Evolutionary conservation across 768 basidiomycete species (phyloP), one percentile per base, ranked within the genome.

Genomic region (Coprinellus aureogranulatus): DNA sequence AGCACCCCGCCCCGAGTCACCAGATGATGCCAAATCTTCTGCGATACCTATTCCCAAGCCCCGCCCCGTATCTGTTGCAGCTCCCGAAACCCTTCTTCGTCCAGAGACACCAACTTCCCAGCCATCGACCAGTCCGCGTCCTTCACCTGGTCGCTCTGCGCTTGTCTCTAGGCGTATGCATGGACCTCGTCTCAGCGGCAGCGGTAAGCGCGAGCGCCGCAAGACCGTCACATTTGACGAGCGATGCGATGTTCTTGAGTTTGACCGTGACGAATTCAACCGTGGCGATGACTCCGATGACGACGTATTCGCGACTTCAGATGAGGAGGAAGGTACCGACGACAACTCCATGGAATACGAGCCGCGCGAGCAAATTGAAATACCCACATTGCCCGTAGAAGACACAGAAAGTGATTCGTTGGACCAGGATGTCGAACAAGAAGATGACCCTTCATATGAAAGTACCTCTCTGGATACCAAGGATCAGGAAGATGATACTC

Each of bases 181-280:
- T 62, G 91, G 92, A 2, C 91, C 91, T 4, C 86, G 91, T 28
- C 72, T 81, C 3, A 83, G 78, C 54, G 79, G 76, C 25, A 77
- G 76, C 50, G 72, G 74, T 1, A 78, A 65, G 64, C 78, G 83
- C 22, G 81, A 83, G 63, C 78, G 83, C 27, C 71, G 88, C 59
- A 93, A 92, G 69, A 92, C 84, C 0, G 92, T 94, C 26, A 89
- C 84, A 1, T 94, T 89, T 57, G 81, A 87, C 67, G 87, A 90
- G 60, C 80, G 84, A 11, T 90, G 88, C 62, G 91, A 94, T 59
- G 90, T 94, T 11, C 70, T 92, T 28, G 90, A 92, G 65, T 92
- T 90, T 66, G 87, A 90, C 56, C 73, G 79, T 20, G 88, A 89
- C 28, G 90, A 92, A 65, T 92, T 90, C 66, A 87, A 90, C 56